Base-by-base conservation (phyloP, 2,329 filamentous ascomycete species). In the Fusarium lateritium region DNA sequence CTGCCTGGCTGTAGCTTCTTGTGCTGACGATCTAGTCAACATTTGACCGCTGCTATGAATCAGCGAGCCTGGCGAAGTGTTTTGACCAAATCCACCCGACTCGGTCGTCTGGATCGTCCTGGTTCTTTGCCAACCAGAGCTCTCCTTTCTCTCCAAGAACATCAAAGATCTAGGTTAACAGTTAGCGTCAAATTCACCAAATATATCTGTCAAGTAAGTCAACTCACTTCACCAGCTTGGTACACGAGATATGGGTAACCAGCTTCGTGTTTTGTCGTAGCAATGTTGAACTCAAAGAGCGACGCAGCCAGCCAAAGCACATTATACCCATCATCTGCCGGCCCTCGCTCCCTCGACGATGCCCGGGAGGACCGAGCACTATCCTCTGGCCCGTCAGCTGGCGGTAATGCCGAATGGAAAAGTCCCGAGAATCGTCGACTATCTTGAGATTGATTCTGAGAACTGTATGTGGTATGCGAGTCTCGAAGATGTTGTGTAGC, bases 11-110 rank as follows among this genome's bases (percentile, higher is more conserved):
- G 61, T 62, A 57, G 49, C 44, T 54, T 45, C 70, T 58, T 62
- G 56, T 59, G 56, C 54, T 54, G 64, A 67, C 59, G 56, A 52
- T 65, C 55, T 43, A 56, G 50, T 52, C 43, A 47, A 43, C 38
- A 34, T 47, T 52, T 62, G 40, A 33, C 63, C 47, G 55, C 36
- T 52, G 51, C 62, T 78, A 83, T 56, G 81, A 80, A 75, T 89
- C 87, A 49, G 86, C 87, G 67, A 89, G 76, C 76, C 88, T 89
- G 54, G 92, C 92, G 84, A 99, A 99, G 82, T 99, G 96, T 80
- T 98, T 98, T 75, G 94, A 97, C 96, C 96, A 99, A 75, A 99
- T 97, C 96, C 96, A 99, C 52, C 96, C 96, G 34, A 98, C 90
- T 69, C 90, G 86, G 69, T 92, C 88, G 13, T 84, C 85, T 2